Percentiles rank a stretch among this genome's conserved stretches.
These are phyloP conservation scores for Pichia paraexigua DNA, from an alignment of 805 yeast genomes.

Conservation along the genomic window DNA sequence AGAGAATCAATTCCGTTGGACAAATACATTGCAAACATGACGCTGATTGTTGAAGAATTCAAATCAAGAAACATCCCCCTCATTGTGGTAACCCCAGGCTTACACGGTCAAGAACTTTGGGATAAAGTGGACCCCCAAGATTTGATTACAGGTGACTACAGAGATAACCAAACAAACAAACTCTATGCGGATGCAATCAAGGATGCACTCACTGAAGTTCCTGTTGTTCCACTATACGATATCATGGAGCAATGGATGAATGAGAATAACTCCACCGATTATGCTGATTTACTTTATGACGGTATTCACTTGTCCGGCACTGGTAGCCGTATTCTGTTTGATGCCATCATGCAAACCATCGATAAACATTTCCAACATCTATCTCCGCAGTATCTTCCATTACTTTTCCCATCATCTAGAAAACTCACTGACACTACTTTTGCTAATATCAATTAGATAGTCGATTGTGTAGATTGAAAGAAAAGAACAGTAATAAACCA, in stretches of 20 bases:
- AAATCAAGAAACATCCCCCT: slow-evolving; percentile 37
- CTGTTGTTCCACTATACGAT: slow-evolving; percentile 33
- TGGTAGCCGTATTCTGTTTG: slow-evolving; percentile 33
- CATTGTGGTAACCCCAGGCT: slow-evolving; percentile 56
- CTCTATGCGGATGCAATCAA: slow-evolving; percentile 45
- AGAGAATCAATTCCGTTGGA: slow-evolving; percentile 39
- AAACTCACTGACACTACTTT: slow-evolving; percentile 3
- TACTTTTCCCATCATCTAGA: slow-evolving; percentile 20
- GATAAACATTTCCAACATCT: slow-evolving; percentile 26
- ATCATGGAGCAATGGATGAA: slow-evolving; percentile 6
- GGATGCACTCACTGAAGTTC: slow-evolving; percentile 32
- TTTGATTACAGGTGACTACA: slow-evolving; percentile 31
- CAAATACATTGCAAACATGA: slow-evolving; percentile 42
- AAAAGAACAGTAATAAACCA: too few species aligned
- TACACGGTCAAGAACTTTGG: slow-evolving; percentile 42
- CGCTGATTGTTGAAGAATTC: slow-evolving; percentile 34
- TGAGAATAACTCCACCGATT: slow-evolving; percentile 1
- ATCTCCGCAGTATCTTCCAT: slow-evolving; percentile 14
- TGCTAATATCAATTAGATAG: neutral
- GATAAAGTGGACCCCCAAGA: slow-evolving; percentile 28
- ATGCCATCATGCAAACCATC: slow-evolving; percentile 27
- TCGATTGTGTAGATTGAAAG: too few species aligned
- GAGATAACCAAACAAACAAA: slow-evolving; percentile 39
- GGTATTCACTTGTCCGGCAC: slow-evolving; percentile 39
- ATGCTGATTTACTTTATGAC: slow-evolving; percentile 27